These are phyloP conservation scores for Heracleum sosnowskyi DNA, from an alignment of 129 eudicot species.

Conservation along the genomic window DNA sequence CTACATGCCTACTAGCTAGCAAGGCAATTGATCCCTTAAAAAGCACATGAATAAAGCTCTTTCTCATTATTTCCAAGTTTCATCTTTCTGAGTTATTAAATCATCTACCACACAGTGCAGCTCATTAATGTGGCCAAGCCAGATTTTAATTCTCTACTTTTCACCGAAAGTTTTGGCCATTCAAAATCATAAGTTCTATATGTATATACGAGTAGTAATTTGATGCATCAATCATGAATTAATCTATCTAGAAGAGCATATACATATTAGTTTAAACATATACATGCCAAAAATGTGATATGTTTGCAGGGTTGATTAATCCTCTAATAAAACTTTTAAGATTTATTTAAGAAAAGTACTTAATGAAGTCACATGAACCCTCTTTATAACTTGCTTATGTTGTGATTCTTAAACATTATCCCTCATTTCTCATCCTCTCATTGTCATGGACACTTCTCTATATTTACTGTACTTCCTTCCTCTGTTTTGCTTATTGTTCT, in stretches of 20 bases:
- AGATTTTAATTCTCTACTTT: background rate
- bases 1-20: background rate
- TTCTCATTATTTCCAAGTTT: background rate
- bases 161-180: constrained; percentile 1
- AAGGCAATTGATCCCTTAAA: background rate
- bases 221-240: background rate
- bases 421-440: background rate
- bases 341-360: background rate
- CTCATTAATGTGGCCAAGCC: background rate
- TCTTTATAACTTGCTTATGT: background rate
- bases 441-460: background rate
- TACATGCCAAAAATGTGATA: background rate
- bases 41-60: background rate
- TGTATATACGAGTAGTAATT: background rate
- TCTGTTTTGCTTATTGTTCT: background rate
- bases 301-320: background rate
- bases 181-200: background rate
- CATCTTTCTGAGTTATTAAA: background rate
- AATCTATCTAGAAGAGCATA: too few relatives aligned
- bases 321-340: background rate
- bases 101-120: background rate
- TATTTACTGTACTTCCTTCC: background rate
- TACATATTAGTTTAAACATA: background rate
- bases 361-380: background rate
- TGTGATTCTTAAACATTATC: background rate